Percentiles rank a stretch among this genome's conserved stretches.
These are phyloP conservation scores for Byssoonygena ceratinophila DNA, from an alignment of 2,329 filamentous ascomycete genomes.

Conservation along the genomic window DNA sequence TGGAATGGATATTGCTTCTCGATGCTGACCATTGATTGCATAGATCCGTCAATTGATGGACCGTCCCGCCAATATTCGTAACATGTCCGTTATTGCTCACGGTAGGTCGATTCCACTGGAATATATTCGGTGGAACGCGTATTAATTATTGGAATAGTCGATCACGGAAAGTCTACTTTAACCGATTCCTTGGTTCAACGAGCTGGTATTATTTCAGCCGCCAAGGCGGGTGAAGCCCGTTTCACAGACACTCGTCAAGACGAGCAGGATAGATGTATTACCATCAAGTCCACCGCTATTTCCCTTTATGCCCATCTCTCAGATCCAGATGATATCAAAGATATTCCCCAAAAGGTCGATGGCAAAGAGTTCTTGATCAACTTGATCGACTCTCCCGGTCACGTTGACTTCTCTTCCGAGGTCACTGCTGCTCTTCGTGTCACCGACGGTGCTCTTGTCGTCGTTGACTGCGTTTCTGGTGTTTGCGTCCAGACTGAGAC, in stretches of 20 bases:
- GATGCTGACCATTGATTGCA: slow-evolving; percentile 19
- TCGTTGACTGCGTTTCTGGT: slow-evolving; percentile 99
- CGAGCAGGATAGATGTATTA: slow-evolving; percentile 99
- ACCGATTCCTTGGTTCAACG: slow-evolving; percentile 99
- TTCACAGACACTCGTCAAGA: slow-evolving; percentile 95
- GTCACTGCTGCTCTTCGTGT: slow-evolving; percentile 99
- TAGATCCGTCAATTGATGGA: slow-evolving; percentile 42
- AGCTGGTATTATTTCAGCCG: slow-evolving; percentile 97
- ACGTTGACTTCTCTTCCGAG: slow-evolving; percentile 99
- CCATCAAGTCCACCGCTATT: slow-evolving; percentile 99
- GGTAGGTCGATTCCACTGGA: slow-evolving; percentile 40
- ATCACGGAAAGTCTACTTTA: slow-evolving; percentile 99
- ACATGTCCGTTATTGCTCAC: slow-evolving; percentile 99
- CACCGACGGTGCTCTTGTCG: slow-evolving; percentile 97
- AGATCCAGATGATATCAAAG: slow-evolving; percentile 80
- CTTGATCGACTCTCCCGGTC: slow-evolving; percentile 98
- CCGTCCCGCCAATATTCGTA: slow-evolving; percentile 56
- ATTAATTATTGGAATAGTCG: slow-evolving; percentile 46
- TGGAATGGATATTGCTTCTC: background rate
- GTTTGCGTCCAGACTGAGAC: slow-evolving; percentile 99
- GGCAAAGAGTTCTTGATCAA: slow-evolving; percentile 99
- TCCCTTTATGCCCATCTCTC: slow-evolving; percentile 83
- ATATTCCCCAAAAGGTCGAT: slow-evolving; percentile 76
- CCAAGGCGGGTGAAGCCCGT: slow-evolving; percentile 90
- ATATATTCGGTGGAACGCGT: background rate